These are phyloP conservation scores for Rhododendron ferrugineum DNA, from an alignment of 148 eudicot genomes.

Conservation along the genomic window DNA sequence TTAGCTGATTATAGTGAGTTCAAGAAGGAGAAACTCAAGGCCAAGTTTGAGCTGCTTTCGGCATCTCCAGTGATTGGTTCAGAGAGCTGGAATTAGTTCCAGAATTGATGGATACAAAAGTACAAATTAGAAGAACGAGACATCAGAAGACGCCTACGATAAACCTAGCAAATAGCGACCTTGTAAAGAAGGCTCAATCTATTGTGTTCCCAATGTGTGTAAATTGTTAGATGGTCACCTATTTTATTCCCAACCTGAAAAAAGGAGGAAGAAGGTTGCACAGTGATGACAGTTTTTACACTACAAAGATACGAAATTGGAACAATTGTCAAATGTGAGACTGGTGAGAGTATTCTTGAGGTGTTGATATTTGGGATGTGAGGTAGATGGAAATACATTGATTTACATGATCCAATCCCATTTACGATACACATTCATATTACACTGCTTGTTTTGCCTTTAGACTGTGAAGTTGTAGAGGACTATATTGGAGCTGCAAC, in stretches of 20 bases:
- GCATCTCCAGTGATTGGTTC: no score
- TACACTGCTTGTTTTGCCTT: no score
- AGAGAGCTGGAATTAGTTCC: not conserved
- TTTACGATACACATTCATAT: no score
- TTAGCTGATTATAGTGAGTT: constrained; percentile 64
- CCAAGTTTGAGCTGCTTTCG: constrained; percentile 20
- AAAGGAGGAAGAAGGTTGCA: not conserved
- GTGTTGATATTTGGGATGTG: not conserved
- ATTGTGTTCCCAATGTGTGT: not conserved
- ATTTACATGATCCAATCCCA: no score
- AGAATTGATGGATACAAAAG: not conserved
- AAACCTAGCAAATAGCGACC: no score
- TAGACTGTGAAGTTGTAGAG: no score
- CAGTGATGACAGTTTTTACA: not conserved
- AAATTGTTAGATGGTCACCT: not conserved
- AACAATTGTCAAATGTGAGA: not conserved
- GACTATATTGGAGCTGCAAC: no score
- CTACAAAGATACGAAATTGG: not conserved
- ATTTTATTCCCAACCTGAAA: not conserved
- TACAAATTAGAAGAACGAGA: no score
- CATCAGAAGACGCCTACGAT: no score
- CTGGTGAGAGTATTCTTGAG: not conserved
- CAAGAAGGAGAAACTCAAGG: constrained; percentile 47
- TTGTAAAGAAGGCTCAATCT: no score
- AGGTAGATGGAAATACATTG: not conserved